Evolutionary conservation across 192 early-diverging fungal species (phyloP), one percentile per base, ranked within the genome.

Genomic region (Coemansia guatemalensis): DNA sequence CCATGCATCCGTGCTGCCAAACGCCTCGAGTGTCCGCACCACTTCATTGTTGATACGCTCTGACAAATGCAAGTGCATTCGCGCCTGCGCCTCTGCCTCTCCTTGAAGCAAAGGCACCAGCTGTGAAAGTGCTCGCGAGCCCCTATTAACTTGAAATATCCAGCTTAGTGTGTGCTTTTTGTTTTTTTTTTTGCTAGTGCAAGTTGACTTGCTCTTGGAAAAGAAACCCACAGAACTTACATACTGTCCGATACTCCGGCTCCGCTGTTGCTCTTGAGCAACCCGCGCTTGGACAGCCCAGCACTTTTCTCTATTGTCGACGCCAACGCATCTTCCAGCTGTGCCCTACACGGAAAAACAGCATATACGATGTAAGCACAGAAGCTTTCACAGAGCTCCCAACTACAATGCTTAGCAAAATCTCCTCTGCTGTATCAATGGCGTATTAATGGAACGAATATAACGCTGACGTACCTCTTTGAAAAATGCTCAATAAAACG

Each of bases 31-130:
- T 9, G 72, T 60, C 17, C 48, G 60, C 18, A 74, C 72, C 0
- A 80, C 65, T 62, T 80, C 71, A 55, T 68, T 74, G 58, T 64
- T 64, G n/a, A 80, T 63, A 26, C 77, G 71, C 26, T 68, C 62
- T 17, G 68, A 62, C 54, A 80, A 41, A 21, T 74, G 77, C 26
- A 68, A 48, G 25, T 80, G 72, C 72, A 74, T 60, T n/a, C 72
- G 68, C n/a, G 69, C 58, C 33, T 58, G 64, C 12, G 30, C 32
- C 12, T 68, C 72, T 0, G 66, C 68, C 35, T 80, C 77, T 20
- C 44, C 59, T 24, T 74, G 68, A 22, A 80, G 54, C 14, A 56
- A 56, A 11, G 60, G 57, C 47, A 67, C 53, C 32, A 69, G 70
- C 57, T 54, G 55, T 32, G 57, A 52, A 49, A 58, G 35, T 39